Base-by-base conservation (phyloP, 306 rosid genomes). In the Castanea mollissima region DNA sequence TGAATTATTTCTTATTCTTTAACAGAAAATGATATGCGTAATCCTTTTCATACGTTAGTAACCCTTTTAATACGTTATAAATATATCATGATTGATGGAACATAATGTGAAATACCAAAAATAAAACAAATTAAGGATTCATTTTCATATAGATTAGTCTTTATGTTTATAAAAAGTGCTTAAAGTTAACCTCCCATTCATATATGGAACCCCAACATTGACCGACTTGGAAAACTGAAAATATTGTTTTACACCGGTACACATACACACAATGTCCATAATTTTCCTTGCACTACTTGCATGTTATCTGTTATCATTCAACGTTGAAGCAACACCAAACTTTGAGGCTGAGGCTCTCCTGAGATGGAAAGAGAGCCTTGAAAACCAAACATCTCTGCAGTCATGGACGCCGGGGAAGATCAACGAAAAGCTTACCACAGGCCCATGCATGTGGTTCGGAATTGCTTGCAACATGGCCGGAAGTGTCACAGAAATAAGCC, bases 141-240 rank as follows among this genome's bases (percentile, higher is more conserved):
- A 0, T 8, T 41, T 41, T 41, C 0, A 1, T 49, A 49, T 12
- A 12, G 1, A 9, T 12, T 0, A 3, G 5, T 49, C 0, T 0
- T 55, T 55, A 16, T 18, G 59, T 3, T 4, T 55, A 15, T 15
- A 55, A 56, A 49, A 56, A 4, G 60, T 56, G 25, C 25, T 56
- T 19, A 56, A 56, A 56, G 60, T 20, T 5, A 19, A 56, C 25
- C 21, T n/a, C 19, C 7, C 23, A 2, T 18, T 6, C 59, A 18
- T 41, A 41, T 2, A 41, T 8, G 11, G 11, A 41, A 55, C 23
- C 59, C 59, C 59, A 1, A 6, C 0, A 56, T 0, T 56, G 27
- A 9, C 13, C 62, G 2, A 7, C 62, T 8, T 7, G 9, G 23
- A 9, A 56, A 56, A 56, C 7, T n/a, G 13, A 2, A 41, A 41